Base-by-base conservation (phyloP, 805 yeast species). In the Pichia eremophila region DNA sequence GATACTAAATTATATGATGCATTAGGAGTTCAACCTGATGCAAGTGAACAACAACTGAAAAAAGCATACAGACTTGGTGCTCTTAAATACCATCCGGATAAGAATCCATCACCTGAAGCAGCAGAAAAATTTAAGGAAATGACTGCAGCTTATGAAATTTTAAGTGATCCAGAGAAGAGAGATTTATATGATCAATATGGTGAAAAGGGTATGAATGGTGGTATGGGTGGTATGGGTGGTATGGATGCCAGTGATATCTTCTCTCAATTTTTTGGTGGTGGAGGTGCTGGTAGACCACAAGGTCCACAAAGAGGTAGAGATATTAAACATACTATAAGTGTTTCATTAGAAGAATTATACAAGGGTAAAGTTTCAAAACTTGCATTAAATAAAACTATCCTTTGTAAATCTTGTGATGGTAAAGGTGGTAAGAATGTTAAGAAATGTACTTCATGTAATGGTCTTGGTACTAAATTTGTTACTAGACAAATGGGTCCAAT, bases 401-500 rank as follows among this genome's bases (percentile, higher is more conserved):
- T 88, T 57, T 93, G 99, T 79, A 77, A 78, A 62, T 62, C 78
- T 43, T 93, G 99, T 77, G 83, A 86, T 47, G 99, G 99, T 61
- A 81, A 81, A 61, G 99, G 99, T 68, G 99, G 99, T 71, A 87
- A 87, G 62, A 85, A 81, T 57, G 95, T 90, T 55, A 85, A 84
- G 73, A 80, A 80, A 60, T 93, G 99, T 81, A 55, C 80, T 45
- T 66, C 79, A 38, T 93, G 99, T 81, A 77, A 79, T 63, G 99
- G 99, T 69, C 76, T 78, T 59, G 99, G 99, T 78, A 70, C 83
- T 67, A 86, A 79, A 69, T 83, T 91, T 56, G 84, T 89, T 56
- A 87, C 96, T 46, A 85, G 95, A 74, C 98, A 93, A 71, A 90
- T 93, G 96, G 99, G 99, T 59, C 96, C 96, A 56, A 88, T 93